Conservation (phyloP, 257 asterid genomes). For the Ballota nigra region DNA sequence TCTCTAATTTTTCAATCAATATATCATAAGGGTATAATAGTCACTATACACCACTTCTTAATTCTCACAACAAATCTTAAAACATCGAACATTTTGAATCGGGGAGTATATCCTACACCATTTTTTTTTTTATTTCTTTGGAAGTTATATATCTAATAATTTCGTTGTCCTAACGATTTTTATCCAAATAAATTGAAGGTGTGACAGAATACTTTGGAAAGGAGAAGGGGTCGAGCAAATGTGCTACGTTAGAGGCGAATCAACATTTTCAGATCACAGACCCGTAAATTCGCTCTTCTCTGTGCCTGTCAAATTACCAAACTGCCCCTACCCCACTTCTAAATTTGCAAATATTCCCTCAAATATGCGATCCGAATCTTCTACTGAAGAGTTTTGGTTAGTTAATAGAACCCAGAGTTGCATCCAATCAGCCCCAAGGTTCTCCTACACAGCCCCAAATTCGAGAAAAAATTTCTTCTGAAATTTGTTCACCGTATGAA, state of each 20-base stretch:
- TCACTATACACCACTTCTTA: too few species aligned
- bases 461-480: too few species aligned
- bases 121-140: too few species aligned
- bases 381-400: conserved; percentile 23
- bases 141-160: too few species aligned
- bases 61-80: too few species aligned
- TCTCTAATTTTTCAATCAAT: too few species aligned
- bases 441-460: conserved; percentile 17
- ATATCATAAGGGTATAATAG: too few species aligned
- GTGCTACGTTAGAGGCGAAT: conserved; percentile 71
- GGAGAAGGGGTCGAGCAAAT: conserved; percentile 79
- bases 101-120: too few species aligned
- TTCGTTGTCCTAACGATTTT: background rate
- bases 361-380: background rate
- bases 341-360: background rate
- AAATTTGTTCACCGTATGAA: too few species aligned
- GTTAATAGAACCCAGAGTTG: conserved; percentile 35
- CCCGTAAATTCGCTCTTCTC: conserved; percentile 80
- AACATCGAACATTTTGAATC: too few species aligned
- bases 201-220: conserved; percentile 90
- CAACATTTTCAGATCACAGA: conserved; percentile 87
- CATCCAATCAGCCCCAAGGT: conserved; percentile 34
- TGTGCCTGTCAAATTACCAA: conserved; percentile 33
- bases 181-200: conserved; percentile 39
- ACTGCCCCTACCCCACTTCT: conserved; percentile 14